These are phyloP conservation scores for Hortiboletus flavorubellus DNA, from an alignment of 768 basidiomycete genomes.

Conservation along the genomic window DNA sequence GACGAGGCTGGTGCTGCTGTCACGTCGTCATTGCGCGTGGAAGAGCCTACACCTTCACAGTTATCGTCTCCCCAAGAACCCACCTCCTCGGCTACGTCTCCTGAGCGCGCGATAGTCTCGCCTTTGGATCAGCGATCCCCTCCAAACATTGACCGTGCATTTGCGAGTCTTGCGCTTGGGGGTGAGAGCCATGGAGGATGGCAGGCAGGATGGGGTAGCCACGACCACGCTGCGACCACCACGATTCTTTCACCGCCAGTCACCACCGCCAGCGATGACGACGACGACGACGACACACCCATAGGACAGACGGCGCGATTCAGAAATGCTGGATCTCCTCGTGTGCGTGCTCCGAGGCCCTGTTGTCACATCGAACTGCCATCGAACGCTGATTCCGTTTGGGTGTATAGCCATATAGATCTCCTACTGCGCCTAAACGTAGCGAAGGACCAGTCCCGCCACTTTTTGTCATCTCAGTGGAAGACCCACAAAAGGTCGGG, in stretches of 20 bases:
- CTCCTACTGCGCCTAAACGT: constrained; percentile 16
- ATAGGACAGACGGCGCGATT: constrained; percentile 47
- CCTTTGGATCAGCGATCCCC: constrained; percentile 28
- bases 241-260: constrained; percentile 22
- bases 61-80: constrained; percentile 11
- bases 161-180: constrained; percentile 45
- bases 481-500: constrained; percentile 97
- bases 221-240: constrained; percentile 22
- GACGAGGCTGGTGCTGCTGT: constrained; percentile 21
- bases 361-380: background rate
- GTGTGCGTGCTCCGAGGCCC: constrained; percentile 2
- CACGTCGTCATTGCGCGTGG: constrained; percentile 17
- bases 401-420: constrained; percentile 13
- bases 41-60: constrained; percentile 11
- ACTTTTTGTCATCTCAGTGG: constrained; percentile 84
- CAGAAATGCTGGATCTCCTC: constrained; percentile 27
- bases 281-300: constrained; percentile 59
- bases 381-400: background rate
- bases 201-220: constrained; percentile 47
- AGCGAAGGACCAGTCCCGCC: constrained; percentile 54
- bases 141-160: constrained; percentile 28
- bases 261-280: constrained; percentile 31
- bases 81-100: constrained; percentile 15
- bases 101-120: constrained; percentile 28
- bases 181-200: constrained; percentile 49